Evolutionary conservation across 2,329 filamentous ascomycete species (phyloP), one percentile per base, ranked within the genome.

Genomic region (Thielaviopsis populi): DNA sequence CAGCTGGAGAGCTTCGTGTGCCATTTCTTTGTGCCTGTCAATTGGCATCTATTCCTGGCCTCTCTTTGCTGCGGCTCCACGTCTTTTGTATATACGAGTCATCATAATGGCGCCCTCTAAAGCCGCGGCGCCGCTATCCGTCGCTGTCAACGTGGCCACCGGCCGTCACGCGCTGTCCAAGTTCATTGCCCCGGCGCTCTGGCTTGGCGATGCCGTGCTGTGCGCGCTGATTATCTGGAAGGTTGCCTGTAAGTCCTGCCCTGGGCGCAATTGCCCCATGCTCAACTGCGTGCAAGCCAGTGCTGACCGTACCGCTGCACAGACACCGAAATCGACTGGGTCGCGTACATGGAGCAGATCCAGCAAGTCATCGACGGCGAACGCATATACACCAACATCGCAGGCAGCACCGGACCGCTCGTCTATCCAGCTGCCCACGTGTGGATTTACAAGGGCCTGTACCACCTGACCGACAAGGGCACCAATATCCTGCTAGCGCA

Each of bases 251-350:
- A 78, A 76, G 86, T 50, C 19, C 11, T 50, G 46, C 15, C 22
- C 19, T 24, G 11, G 3, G 24, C 11, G 3, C 22, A 10, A 27
- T 10, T 54, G 33, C 15, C 19, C n/a, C 27, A 6, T 53, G 24
- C 19, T 4, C 27, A 30, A 17, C 15, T 59, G 5, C n/a, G 7
- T 43, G 27, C 17, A 37, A 42, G 0, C 13, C 10, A 27, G 48
- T 42, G 24, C 63, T 48, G 43, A 11, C 8, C 40, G 60, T 19
- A 41, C 40, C 2, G 11, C n/a, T 24, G 6, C 59, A 53, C 68
- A 80, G 94, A 99, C 73, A 99, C 94, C 53, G 94, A 99, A 74
- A 99, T 99, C 71, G 94, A 99, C 75, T 99, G 92, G 92, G 82
- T 81, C 66, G 90, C 94, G 0, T 99, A 99, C 74, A 97, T 99